Percentiles rank a stretch among this genome's conserved stretches.
Evolutionary conservation across 2,329 filamentous ascomycete genomes (phyloP).

Genomic region (Fragosphaeria purpurea): DNA sequence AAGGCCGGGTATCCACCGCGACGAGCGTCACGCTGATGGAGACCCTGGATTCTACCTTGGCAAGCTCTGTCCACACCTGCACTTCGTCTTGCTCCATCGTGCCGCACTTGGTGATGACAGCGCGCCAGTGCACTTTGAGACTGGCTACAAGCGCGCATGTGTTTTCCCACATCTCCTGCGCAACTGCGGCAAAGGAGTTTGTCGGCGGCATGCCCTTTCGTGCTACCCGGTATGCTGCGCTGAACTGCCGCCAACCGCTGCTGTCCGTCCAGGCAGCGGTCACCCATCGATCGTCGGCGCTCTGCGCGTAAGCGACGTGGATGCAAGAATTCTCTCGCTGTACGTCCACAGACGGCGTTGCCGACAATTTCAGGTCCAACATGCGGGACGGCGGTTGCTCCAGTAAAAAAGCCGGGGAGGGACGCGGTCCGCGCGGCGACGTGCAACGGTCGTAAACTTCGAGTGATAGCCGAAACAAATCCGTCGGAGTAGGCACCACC

Average conservation of each 20-base stretch:
- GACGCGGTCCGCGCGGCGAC: conserved; percentile 43
- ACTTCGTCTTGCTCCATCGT: conserved; percentile 58
- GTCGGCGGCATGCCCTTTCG: conserved; percentile 43
- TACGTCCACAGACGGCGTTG: conserved; percentile 60
- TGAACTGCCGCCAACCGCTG: conserved; percentile 62
- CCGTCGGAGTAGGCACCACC: conserved; percentile 49
- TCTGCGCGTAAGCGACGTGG: conserved; percentile 69
- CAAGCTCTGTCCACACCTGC: conserved; percentile 46
- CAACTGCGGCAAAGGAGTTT: conserved; percentile 51
- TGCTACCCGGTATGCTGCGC: conserved; percentile 61
- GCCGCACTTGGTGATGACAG: conserved; percentile 64
- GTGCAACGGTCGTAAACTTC: conserved; percentile 72
- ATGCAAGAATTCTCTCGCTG: conserved; percentile 71
- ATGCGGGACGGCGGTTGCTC: conserved; percentile 59
- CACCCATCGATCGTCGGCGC: conserved; percentile 67
- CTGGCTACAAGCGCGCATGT: conserved; percentile 63
- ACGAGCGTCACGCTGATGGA: conserved; percentile 48
- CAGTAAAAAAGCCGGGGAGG: conserved; percentile 62
- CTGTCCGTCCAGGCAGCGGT: conserved; percentile 75
- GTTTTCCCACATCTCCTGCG: conserved; percentile 67
- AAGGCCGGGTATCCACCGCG: conserved; percentile 55
- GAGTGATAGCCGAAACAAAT: conserved; percentile 54
- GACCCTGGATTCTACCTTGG: conserved; percentile 40
- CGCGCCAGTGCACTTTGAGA: conserved; percentile 65
- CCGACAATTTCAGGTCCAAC: conserved; percentile 64